phyloP scores from a whole-genome alignment of 257 asterid species.

The Lycium ferocissimum region DNA sequence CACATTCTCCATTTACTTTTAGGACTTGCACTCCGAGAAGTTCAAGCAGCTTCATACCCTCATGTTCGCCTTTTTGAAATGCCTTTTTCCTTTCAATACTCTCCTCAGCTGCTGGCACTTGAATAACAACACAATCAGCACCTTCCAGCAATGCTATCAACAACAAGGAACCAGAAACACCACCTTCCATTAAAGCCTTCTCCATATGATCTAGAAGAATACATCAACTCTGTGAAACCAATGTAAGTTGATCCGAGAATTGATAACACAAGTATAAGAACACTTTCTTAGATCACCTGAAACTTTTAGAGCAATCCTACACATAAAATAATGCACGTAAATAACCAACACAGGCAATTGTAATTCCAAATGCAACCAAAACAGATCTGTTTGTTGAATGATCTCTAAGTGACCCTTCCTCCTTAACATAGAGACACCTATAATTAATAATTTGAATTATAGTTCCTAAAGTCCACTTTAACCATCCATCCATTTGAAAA shows the following conservation, averaged over 20 bases:
- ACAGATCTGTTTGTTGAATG: conserved; percentile 97
- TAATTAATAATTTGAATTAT: conserved; percentile 83
- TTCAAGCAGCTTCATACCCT: conserved; percentile 82
- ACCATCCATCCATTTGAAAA: conserved; percentile 93
- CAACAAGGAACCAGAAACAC: too few relatives aligned
- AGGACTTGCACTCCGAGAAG: conserved; percentile 90
- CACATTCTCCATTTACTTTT: conserved; percentile 84
- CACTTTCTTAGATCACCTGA: too few relatives aligned
- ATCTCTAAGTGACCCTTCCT: conserved; percentile 89
- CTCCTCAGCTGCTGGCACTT: too few relatives aligned
- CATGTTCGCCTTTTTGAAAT: conserved; percentile 64
- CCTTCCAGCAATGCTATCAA: too few relatives aligned
- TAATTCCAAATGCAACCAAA: conserved; percentile 89
- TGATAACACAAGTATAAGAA: too few relatives aligned
- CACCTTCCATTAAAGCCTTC: too few relatives aligned
- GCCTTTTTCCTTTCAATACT: conserved; percentile 58
- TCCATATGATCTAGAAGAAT: too few relatives aligned
- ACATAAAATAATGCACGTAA: conserved; percentile 78
- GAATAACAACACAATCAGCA: too few relatives aligned
- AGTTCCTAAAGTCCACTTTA: conserved; percentile 84
- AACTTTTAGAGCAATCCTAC: too few relatives aligned
- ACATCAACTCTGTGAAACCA: too few relatives aligned
- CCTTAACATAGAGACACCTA: conserved; percentile 89
- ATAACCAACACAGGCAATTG: conserved; percentile 86
- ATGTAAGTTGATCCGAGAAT: too few relatives aligned